Percentiles rank a stretch among this genome's conserved stretches.
These are phyloP conservation scores for Globisporangium carolinianum DNA, from an alignment of 352 stramenopile genomes.

Conservation along the genomic window DNA sequence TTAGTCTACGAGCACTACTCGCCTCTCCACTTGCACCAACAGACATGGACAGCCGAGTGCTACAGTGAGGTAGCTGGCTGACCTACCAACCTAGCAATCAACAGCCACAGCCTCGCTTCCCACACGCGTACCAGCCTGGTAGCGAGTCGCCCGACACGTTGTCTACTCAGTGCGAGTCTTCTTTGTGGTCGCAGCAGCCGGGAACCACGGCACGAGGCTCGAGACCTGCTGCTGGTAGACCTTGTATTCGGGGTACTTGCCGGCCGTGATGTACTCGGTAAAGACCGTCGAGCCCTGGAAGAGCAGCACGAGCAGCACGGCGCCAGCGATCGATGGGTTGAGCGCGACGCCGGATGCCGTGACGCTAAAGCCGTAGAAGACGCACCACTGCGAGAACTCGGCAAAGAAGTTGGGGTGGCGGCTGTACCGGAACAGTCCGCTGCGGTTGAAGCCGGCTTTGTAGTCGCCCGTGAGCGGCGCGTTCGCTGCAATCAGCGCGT, in stretches of 20 bases:
- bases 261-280: constrained; percentile 85
- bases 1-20: too few relatives aligned
- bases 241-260: constrained; percentile 88
- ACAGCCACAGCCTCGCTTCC: too few relatives aligned
- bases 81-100: too few relatives aligned
- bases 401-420: constrained; percentile 93
- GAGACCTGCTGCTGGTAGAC: constrained; percentile 77
- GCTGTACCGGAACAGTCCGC: constrained; percentile 87
- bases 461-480: constrained; percentile 57
- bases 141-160: too few relatives aligned
- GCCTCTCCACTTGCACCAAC: too few relatives aligned
- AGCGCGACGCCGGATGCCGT: constrained; percentile 29
- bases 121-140: too few relatives aligned
- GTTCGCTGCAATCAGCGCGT: constrained; percentile 44
- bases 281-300: constrained; percentile 89
- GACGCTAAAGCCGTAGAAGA: constrained; percentile 89
- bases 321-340: constrained; percentile 79
- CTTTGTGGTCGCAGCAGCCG: neutral
- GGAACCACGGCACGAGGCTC: constrained; percentile 57
- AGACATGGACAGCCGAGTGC: too few relatives aligned
- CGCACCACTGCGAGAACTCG: constrained; percentile 88
- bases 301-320: constrained; percentile 75
- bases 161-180: too few relatives aligned
- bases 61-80: too few relatives aligned
- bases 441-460: constrained; percentile 75